phyloP scores from a whole-genome alignment of 2,329 filamentous ascomycete genomes.

The Graphilbum sp. region DNA sequence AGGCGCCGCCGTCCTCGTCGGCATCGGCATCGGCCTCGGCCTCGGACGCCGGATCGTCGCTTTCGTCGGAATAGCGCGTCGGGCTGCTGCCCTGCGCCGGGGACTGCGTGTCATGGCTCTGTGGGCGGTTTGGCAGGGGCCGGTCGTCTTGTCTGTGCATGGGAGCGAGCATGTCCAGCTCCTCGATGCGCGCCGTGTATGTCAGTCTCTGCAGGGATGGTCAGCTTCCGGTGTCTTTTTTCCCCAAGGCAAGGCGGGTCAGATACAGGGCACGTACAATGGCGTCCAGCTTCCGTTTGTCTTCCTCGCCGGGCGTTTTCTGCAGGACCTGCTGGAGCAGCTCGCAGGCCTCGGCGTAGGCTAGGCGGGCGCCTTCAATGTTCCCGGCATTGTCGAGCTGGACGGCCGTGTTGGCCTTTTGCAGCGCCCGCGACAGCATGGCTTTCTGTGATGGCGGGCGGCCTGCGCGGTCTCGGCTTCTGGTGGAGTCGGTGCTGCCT shows the following conservation, averaged over 20 bases:
- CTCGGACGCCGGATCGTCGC: not conserved
- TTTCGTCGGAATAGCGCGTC: conserved; percentile 14
- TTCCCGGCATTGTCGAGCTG: conserved; percentile 93
- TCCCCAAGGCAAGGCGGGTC: too few species aligned
- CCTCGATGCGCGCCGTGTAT: conserved; percentile 78
- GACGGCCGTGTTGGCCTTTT: conserved; percentile 92
- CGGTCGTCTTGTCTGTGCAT: conserved; percentile 44
- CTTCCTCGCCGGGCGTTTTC: conserved; percentile 69
- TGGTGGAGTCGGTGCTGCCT: conserved; percentile 25
- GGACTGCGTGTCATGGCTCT: conserved; percentile 15
- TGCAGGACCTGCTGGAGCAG: conserved; percentile 77
- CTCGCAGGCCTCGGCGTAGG: conserved; percentile 81
- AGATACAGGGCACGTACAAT: too few species aligned
- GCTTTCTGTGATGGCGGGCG: conserved; percentile 66
- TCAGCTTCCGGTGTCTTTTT: too few species aligned
- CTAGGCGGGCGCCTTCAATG: conserved; percentile 76
- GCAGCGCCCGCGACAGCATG: conserved; percentile 88
- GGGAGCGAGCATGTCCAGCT: conserved; percentile 58
- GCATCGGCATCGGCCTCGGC: conserved; percentile 21
- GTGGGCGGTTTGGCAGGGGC: conserved; percentile 56
- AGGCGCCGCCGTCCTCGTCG: conserved; percentile 28
- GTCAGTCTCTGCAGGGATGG: conserved; percentile 51
- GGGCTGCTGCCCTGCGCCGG: conserved; percentile 8
- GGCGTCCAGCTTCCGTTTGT: conserved; percentile 77
- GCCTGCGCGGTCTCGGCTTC: conserved; percentile 16